Base-by-base conservation (phyloP, 78 protist genomes). In the Andalucia godoyi region DNA sequence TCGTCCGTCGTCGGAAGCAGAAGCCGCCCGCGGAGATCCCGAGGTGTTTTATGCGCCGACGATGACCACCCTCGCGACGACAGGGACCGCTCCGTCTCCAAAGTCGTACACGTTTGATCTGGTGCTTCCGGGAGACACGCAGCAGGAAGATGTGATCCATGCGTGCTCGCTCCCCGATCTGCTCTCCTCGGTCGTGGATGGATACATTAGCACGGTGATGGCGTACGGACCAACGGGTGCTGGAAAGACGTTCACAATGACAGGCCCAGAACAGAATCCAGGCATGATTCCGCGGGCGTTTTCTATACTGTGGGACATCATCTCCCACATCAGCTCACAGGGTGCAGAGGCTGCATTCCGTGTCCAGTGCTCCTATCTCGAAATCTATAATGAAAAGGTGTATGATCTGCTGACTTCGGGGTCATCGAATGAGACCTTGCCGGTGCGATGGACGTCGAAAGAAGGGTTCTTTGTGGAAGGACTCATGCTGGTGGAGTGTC, bases 201-300 rank as follows among this genome's bases (percentile, higher is more conserved):
- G 79, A 0, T 75, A 36, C 75, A 75, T 66, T 43, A 45, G 76
- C 66, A 63, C 81, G 4, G 45, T 75, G 38, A 57, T 80, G 17
- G 86, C 86, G 5, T 79, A 80, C 50, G 86, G 86, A 0, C 86
- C 72, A 33, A 80, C 86, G 2, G 86, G 86, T 1, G 62, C 79
- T 1, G 84, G 79, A 0, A 73, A 73, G 51, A 46, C 79, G 37
- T 57, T 57, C 69, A 38, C 55, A 21, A 71, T 71, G 67, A 47
- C 8, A 3, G 25, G 25, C 29, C 9, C 41, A n/a, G 45, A 23
- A 23, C 32, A 29, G 54, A 37, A 29, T 17, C 69, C 41, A 13
- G 69, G 69, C 4, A 63, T 63, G 46, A 63, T 63, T 33, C 69
- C 69, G 6, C 54, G 69, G 18, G 13, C 69, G 30, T 63, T 50